phyloP scores from a whole-genome alignment of 139 green algal species.

The Zygnema circumcarinatum region DNA sequence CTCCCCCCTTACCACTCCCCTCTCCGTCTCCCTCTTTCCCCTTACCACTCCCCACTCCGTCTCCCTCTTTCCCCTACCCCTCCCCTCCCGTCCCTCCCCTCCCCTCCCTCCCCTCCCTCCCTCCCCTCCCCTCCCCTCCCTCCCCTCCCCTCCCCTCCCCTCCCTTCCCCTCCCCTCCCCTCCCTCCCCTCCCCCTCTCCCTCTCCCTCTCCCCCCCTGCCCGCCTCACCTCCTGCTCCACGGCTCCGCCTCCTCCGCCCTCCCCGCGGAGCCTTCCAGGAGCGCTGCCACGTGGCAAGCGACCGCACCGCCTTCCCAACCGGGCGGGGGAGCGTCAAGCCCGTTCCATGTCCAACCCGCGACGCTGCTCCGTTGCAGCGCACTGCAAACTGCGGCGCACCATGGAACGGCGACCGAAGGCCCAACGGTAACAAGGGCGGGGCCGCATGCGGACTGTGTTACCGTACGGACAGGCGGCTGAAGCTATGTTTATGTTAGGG shows the following conservation, averaged over 20 bases:
- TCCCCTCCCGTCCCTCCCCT: not conserved
- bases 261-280: not conserved
- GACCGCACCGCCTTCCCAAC: no score
- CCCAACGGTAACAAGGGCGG: no score
- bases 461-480: no score
- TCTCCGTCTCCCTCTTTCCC: not conserved
- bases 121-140: not conserved
- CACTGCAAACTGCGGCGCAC: no score
- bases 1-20: not conserved
- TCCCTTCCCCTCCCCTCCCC: not conserved
- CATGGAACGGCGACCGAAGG: no score
- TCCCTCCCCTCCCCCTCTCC: not conserved
- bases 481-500: no score
- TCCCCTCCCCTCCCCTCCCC: not conserved
- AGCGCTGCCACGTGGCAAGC: no score
- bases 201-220: not conserved
- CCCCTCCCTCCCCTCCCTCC: constrained; percentile 5
- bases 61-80: not conserved
- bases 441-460: no score
- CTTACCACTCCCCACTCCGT: not conserved
- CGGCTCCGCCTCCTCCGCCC: not conserved
- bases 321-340: no score
- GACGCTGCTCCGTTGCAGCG: no score
- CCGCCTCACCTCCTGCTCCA: not conserved
- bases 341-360: no score